A percentile compares a stretch with the other conserved stretches of the same genome.
Evolutionary conservation across 257 asterid genomes (phyloP).

Genomic region (Capsicum pubescens): DNA sequence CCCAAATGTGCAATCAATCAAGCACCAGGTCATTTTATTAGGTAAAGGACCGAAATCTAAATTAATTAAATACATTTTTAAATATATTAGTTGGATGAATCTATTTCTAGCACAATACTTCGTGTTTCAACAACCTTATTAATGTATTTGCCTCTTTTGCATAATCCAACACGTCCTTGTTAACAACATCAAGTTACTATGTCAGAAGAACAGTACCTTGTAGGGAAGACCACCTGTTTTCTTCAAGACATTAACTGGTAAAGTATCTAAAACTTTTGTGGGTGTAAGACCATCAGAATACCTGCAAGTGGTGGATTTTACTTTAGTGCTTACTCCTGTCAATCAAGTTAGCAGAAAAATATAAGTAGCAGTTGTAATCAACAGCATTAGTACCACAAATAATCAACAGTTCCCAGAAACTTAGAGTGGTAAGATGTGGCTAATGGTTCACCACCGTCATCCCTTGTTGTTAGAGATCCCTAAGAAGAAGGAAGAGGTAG

Average conservation of each 20-base stretch:
- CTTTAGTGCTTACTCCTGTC: background rate
- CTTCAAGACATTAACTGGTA: conserved; percentile 39
- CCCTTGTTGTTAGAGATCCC: conserved; percentile 43
- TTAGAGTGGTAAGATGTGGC: conserved; percentile 55
- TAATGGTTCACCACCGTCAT: conserved; percentile 42
- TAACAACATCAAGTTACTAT: background rate
- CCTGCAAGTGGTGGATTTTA: conserved; percentile 31
- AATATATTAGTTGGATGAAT: background rate
- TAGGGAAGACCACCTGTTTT: conserved; percentile 45
- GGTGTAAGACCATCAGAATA: conserved; percentile 46
- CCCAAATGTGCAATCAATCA: conserved; percentile 10
- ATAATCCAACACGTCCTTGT: background rate
- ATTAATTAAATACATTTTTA: background rate
- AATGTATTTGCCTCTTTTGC: background rate
- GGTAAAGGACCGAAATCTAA: background rate
- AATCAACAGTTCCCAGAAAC: conserved; percentile 51
- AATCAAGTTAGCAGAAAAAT: background rate
- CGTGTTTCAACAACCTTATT: background rate
- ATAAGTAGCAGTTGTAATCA: background rate
- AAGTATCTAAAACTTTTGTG: conserved; percentile 49
- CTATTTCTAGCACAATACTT: background rate
- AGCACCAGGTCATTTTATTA: background rate
- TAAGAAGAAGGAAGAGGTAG: conserved; percentile 26
- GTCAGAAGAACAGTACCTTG: conserved; percentile 35
- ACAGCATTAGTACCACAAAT: conserved; percentile 42